Conservation (phyloP, 768 basidiomycete species). For the Strobilomyces echinocephalus region DNA sequence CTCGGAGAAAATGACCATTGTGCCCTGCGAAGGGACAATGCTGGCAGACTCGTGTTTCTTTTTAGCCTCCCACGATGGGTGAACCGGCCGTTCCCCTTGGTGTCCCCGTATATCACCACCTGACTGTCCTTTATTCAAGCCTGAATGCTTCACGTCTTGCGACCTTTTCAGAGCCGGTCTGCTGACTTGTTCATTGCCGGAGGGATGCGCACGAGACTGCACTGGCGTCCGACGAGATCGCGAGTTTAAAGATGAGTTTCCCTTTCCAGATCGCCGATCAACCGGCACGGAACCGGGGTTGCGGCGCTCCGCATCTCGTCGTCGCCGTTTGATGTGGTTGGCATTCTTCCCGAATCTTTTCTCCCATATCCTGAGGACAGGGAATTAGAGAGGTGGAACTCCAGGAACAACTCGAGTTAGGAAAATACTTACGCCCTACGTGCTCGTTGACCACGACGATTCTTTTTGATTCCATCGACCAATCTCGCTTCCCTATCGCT, state of each 20-base stretch:
- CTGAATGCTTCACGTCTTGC: background rate
- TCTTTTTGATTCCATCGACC: constrained; percentile 63
- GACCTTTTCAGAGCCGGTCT: background rate
- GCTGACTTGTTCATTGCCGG: background rate
- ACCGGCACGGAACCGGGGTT: constrained; percentile 6
- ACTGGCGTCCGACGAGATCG: background rate
- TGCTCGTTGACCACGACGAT: constrained; percentile 91
- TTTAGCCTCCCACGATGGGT: constrained; percentile 98
- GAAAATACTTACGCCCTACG: constrained; percentile 74
- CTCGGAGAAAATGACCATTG: constrained; percentile 67
- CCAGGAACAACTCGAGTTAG: background rate
- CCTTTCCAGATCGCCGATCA: constrained; percentile 19
- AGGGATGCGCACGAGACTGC: background rate
- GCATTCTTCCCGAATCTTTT: constrained; percentile 90
- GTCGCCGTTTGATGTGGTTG: constrained; percentile 71
- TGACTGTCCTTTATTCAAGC: background rate
- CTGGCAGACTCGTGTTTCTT: constrained; percentile 62
- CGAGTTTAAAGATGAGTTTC: background rate
- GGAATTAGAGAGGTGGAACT: constrained; percentile 1
- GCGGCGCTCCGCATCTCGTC: constrained; percentile 17
- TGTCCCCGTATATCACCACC: background rate
- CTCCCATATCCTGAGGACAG: constrained; percentile 83
- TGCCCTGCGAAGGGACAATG: constrained; percentile 68
- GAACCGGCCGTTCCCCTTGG: constrained; percentile 43
- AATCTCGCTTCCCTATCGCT: constrained; percentile 58